Base-by-base conservation (phyloP, 2,329 filamentous ascomycete species). In the Pseudohalonectria lignicola region DNA sequence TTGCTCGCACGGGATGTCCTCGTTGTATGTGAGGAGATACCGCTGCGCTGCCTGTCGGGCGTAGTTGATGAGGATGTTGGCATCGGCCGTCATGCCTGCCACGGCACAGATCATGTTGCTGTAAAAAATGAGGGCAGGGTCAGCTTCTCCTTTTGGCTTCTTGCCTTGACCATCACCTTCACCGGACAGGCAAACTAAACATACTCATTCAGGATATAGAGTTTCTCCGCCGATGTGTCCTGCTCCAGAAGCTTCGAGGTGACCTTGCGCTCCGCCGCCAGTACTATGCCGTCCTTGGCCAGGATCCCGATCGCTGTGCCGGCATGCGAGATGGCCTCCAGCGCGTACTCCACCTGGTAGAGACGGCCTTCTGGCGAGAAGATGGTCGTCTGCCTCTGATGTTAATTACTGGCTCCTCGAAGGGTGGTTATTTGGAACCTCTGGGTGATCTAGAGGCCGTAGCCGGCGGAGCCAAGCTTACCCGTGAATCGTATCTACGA, bases 41-140 rank as follows among this genome's bases (percentile, higher is more conserved):
- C 83, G 79, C 69, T 98, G 92, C 53, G 92, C 92, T 54, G 86
- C 84, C 76, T 94, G 86, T 53, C 92, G 87, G 60, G 92, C 93
- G 66, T 93, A 95, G 74, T 98, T 98, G 79, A 98, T 98, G 61
- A 98, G 86, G 63, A 98, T 98, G 71, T 98, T 98, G 62, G 92
- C 92, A 60, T 98, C 92, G 56, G 92, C 92, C 33, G 88, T 98
- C 90, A 98, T 96, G 58, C 92, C 92, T 53, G 92, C 92, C 43
- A 98, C 92, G 44, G 92, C 92, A 64, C 88, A 95, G 65, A 98
- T 96, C 93, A 98, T 98, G 72, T 98, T 98, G 69, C 90, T 96
- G 49, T n/a, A n/a, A n/a, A n/a, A n/a, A n/a, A n/a, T n/a, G n/a
- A n/a, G n/a, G 5, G 16, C 29, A 28, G n/a, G 26, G 30, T 49